Base-by-base conservation (phyloP, 2,329 filamentous ascomycete genomes). In the Byssochlamys sp. region DNA sequence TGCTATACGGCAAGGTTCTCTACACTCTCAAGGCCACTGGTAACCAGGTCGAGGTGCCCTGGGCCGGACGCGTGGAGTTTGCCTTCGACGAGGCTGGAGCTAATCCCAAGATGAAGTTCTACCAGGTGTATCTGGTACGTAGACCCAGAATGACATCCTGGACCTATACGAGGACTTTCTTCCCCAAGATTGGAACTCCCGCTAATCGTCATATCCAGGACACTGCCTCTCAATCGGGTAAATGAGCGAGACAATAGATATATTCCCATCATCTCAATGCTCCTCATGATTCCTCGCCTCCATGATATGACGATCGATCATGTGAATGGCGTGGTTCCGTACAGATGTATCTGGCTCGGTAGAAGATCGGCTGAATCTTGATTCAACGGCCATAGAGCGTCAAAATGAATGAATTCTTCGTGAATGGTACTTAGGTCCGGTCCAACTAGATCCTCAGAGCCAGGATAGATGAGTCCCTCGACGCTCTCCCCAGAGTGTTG, bases 101-200 rank as follows among this genome's bases (percentile, higher is more conserved):
- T 49, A 63, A 52, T 49, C 55, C 69, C 19, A 73, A 66, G 62
- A 73, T 74, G 71, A 65, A 58, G 60, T 74, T 72, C 60, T 74
- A 74, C 66, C 71, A 73, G 61, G 71, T 74, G 58, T 74, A 74
- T 60, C 60, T 74, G 67, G 71, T 73, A 58, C 26, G 71, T 67
- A 19, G 39, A 54, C 24, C 52, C 25, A 5, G 24, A 6, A 31
- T 4, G 5, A 4, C 9, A 26, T 27, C 49, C 1, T 3, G 24
- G 29, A 29, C 55, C 51, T 24, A 55, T 49, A 28, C 9, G 7
- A 24, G 50, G 49, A 51, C 28, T 35, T 50, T 25, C 31, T 9
- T 45, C n/a, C 7, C n/a, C 7, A 4, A 4, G 39, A n/a, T 7
- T 45, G n/a, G 39, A n/a, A 14, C 7, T 4, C n/a, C 5, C 9